Percentiles rank a stretch among this genome's conserved stretches.
Conservation (phyloP, 2,329 filamentous ascomycete species). For the Colletotrichum limetticola region DNA sequence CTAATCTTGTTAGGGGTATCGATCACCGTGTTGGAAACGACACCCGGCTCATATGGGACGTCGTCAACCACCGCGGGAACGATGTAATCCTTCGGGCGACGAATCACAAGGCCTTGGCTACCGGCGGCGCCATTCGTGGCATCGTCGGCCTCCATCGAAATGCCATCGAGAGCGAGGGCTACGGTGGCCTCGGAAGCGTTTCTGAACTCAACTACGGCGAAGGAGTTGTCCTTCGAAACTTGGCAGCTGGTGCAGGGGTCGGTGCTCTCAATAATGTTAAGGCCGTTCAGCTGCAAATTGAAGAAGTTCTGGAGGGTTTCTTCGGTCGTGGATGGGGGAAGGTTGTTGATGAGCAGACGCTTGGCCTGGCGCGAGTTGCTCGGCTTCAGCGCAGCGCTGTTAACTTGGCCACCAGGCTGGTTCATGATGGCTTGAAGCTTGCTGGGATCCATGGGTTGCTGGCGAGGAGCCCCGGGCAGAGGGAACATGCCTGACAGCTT, state of each 20-base stretch:
- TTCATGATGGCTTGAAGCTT: slow-evolving; percentile 97
- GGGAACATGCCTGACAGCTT: slow-evolving; percentile 99
- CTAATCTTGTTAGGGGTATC: slow-evolving; percentile 97
- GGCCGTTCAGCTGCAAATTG: slow-evolving; percentile 95
- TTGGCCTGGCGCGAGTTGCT: slow-evolving; percentile 95
- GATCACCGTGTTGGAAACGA: slow-evolving; percentile 82
- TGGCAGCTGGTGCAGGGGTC: slow-evolving; percentile 90
- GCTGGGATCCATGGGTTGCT: slow-evolving; percentile 94
- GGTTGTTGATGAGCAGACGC: slow-evolving; percentile 87
- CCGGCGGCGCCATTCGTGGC: slow-evolving; percentile 62
- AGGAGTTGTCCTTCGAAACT: slow-evolving; percentile 80
- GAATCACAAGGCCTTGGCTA: slow-evolving; percentile 74
- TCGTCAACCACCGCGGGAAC: slow-evolving; percentile 84
- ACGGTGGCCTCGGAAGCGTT: slow-evolving; percentile 88
- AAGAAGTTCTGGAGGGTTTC: slow-evolving; percentile 86
- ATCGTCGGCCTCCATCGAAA: slow-evolving; percentile 83
- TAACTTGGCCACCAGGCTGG: slow-evolving; percentile 78
- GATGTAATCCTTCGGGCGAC: slow-evolving; percentile 96
- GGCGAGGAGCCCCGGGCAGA: slow-evolving; percentile 91
- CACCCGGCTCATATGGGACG: slow-evolving; percentile 77
- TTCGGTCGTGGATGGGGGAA: slow-evolving; percentile 79
- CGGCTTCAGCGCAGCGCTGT: slow-evolving; percentile 85
- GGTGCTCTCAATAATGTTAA: slow-evolving; percentile 86
- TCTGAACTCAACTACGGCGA: slow-evolving; percentile 93
- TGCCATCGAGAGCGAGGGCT: slow-evolving; percentile 88